Conservation (phyloP, 768 basidiomycete species). For the Pleurotus tuoliensis region DNA sequence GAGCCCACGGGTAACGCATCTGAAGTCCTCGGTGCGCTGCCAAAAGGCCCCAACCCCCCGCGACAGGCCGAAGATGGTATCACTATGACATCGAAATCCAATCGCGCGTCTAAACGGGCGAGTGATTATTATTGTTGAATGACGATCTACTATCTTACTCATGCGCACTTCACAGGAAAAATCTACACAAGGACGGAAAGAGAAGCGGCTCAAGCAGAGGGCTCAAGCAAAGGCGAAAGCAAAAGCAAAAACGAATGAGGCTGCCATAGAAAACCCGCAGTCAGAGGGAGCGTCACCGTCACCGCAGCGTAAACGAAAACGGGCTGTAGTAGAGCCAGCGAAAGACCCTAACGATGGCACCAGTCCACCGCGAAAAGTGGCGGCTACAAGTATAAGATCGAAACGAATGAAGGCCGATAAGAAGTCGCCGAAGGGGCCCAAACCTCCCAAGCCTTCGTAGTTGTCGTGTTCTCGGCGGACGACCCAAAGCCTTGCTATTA, state of each 20-base stretch:
- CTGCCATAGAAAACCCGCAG: background rate
- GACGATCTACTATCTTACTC: background rate
- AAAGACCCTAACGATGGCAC: background rate
- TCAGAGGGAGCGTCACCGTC: background rate
- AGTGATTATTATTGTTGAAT: conserved; percentile 9
- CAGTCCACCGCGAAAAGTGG: background rate
- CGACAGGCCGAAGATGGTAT: conserved; percentile 11
- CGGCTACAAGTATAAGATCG: background rate
- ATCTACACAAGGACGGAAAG: conserved; percentile 26
- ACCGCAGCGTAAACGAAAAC: background rate
- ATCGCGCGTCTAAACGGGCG: conserved; percentile 63
- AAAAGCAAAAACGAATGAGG: conserved; percentile 20
- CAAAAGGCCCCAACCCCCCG: conserved; percentile 6
- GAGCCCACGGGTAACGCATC: conserved; percentile 42
- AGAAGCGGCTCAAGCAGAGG: conserved; percentile 46
- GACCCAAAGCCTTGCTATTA: too few species aligned
- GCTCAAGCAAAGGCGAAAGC: conserved; percentile 34
- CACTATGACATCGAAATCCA: conserved; percentile 33
- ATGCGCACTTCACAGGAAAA: conserved; percentile 2
- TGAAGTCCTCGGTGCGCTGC: conserved; percentile 19
- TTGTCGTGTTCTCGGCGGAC: too few species aligned
- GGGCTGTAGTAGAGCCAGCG: background rate
- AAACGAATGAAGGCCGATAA: background rate
- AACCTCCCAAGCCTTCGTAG: too few species aligned
- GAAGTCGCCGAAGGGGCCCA: background rate